These are phyloP conservation scores for Leccinum fibrillosum DNA, from an alignment of 768 basidiomycete species.

Conservation along the genomic window DNA sequence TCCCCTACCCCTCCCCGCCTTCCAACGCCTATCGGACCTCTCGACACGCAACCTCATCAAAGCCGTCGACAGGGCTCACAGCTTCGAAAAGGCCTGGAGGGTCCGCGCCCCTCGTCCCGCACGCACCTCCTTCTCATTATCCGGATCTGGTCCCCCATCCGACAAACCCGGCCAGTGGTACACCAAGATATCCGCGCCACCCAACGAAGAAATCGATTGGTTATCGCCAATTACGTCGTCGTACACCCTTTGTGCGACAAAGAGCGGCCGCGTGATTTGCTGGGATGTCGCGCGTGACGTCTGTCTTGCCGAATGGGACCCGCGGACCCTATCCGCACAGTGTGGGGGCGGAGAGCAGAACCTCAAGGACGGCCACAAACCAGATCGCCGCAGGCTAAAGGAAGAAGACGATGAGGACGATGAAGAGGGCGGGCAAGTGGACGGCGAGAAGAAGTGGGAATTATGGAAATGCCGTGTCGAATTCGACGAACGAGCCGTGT, in stretches of 20 bases:
- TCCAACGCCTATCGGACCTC: slow-evolving; percentile 65
- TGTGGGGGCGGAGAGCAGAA: neutral
- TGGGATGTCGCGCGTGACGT: slow-evolving; percentile 67
- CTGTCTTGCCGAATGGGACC: slow-evolving; percentile 69
- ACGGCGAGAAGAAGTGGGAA: slow-evolving; percentile 51
- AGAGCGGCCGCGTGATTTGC: slow-evolving; percentile 71
- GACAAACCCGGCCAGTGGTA: slow-evolving; percentile 46
- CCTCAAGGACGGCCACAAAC: slow-evolving; percentile 7
- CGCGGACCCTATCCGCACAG: slow-evolving; percentile 27
- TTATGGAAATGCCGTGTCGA: slow-evolving; percentile 79
- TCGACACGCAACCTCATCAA: slow-evolving; percentile 57
- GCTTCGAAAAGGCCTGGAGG: slow-evolving; percentile 62
- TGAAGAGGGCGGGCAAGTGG: neutral
- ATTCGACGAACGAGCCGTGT: slow-evolving; percentile 67
- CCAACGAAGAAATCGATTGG: slow-evolving; percentile 72
- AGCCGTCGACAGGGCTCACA: slow-evolving; percentile 60
- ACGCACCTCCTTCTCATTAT: slow-evolving; percentile 26
- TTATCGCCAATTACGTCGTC: slow-evolving; percentile 72
- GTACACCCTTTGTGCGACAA: slow-evolving; percentile 75
- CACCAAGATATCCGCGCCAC: slow-evolving; percentile 64
- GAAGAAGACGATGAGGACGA: slow-evolving; percentile 14
- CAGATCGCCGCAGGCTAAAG: slow-evolving; percentile 8
- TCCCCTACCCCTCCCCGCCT: slow-evolving; percentile 65
- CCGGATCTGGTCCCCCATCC: slow-evolving; percentile 16
- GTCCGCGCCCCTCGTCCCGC: slow-evolving; percentile 54